Percentiles rank a stretch among this genome's conserved stretches.
Conservation (phyloP, 768 basidiomycete genomes). For the Rhizopogon salebrosus region DNA sequence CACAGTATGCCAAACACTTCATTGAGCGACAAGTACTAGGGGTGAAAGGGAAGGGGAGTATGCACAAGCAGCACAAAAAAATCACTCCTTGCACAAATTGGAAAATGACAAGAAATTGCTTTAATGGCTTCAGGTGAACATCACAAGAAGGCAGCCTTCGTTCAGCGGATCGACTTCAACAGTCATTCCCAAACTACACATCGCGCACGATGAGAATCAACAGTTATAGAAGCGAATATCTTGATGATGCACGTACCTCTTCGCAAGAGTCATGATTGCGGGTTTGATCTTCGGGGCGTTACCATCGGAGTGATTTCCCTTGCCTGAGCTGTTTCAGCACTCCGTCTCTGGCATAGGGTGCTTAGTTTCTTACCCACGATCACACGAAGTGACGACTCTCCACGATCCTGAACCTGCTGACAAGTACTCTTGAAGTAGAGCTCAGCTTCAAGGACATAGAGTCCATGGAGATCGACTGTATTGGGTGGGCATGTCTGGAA, state of each 20-base stretch:
- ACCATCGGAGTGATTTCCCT: slow-evolving; percentile 75
- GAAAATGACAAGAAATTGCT: no score
- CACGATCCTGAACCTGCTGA: slow-evolving; percentile 49
- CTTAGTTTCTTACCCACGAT: slow-evolving; percentile 62
- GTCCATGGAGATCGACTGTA: slow-evolving; percentile 78
- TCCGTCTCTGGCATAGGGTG: not conserved
- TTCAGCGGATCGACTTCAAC: no score
- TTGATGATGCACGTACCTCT: slow-evolving; percentile 42
- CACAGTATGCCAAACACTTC: no score
- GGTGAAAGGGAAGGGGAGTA: no score
- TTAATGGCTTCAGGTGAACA: no score
- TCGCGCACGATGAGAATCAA: not conserved
- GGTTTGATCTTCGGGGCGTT: slow-evolving; percentile 80
- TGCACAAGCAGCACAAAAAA: no score
- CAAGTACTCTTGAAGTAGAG: slow-evolving; percentile 61
- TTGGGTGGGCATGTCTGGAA: slow-evolving; percentile 36
- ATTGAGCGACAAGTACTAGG: no score
- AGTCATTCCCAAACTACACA: no score
- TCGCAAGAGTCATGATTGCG: slow-evolving; percentile 77
- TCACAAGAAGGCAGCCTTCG: no score
- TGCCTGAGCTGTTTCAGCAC: slow-evolving; percentile 37
- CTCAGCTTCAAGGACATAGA: slow-evolving; percentile 86
- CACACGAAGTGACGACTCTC: slow-evolving; percentile 50
- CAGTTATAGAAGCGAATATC: not conserved
- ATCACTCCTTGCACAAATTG: no score